Conservation (phyloP, 2,329 filamentous ascomycete genomes). For the Laburnicola sp. region DNA sequence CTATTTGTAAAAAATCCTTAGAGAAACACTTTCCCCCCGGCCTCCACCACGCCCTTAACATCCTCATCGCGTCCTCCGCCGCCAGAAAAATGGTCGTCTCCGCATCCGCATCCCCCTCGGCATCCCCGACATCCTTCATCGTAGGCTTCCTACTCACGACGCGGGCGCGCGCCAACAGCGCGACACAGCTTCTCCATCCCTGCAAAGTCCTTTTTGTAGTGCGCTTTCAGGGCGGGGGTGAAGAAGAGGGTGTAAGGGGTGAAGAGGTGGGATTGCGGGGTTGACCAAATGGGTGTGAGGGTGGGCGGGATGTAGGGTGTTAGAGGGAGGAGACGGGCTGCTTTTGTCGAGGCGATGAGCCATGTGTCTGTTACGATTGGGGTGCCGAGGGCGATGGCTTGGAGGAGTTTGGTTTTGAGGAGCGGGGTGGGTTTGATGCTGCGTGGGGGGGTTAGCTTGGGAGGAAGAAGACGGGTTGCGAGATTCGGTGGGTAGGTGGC, state of each 20-base stretch:
- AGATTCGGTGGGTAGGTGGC: not conserved
- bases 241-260: conserved; percentile 54
- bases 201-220: conserved; percentile 34
- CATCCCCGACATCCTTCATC: conserved; percentile 22
- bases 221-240: conserved; percentile 46
- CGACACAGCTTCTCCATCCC: conserved; percentile 47
- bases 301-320: conserved; percentile 40
- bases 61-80: conserved; percentile 42
- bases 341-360: conserved; percentile 46
- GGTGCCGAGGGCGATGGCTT: conserved; percentile 49
- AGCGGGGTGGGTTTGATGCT: conserved; percentile 47
- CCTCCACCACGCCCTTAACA: conserved; percentile 34
- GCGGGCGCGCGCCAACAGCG: conserved; percentile 43
- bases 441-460: conserved; percentile 17
- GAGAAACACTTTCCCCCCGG: conserved; percentile 43
- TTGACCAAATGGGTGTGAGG: conserved; percentile 35
- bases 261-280: conserved; percentile 52
- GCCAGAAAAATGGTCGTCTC: conserved; percentile 45
- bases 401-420: conserved; percentile 52
- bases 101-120: conserved; percentile 6
- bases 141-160: conserved; percentile 33
- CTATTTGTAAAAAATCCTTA: conserved; percentile 51
- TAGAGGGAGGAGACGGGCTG: conserved; percentile 42
- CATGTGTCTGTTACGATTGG: conserved; percentile 53
- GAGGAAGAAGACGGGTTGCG: not conserved